Evolutionary conservation across 768 basidiomycete species (phyloP).

Genomic region (Lactarius sp.): DNA sequence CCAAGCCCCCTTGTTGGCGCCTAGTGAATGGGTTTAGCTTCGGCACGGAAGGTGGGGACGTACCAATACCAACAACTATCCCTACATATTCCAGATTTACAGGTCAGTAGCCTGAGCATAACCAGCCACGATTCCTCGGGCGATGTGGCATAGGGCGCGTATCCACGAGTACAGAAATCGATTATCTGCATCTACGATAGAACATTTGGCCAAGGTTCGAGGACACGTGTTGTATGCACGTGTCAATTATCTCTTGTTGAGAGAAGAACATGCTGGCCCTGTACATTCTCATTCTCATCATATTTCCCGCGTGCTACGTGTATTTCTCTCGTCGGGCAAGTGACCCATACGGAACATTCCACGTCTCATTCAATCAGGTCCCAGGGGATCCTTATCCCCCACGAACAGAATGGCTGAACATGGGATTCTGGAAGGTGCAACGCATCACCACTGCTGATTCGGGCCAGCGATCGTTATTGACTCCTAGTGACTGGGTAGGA

Average conservation of each 20-base stretch:
- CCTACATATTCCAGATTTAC: too few species aligned
- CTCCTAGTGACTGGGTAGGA: slow-evolving; percentile 34
- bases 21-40: too few species aligned
- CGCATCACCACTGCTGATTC: neutral
- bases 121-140: too few species aligned
- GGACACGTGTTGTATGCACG: neutral
- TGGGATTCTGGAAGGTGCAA: slow-evolving; percentile 63
- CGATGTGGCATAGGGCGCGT: too few species aligned
- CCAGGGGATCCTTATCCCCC: slow-evolving; percentile 36
- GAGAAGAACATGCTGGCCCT: neutral
- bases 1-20: neutral
- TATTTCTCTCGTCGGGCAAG: slow-evolving; percentile 7
- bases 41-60: too few species aligned
- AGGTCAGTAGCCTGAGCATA: too few species aligned
- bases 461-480: neutral
- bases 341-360: slow-evolving; percentile 59
- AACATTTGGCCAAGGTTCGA: too few species aligned
- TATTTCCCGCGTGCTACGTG: neutral
- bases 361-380: slow-evolving; percentile 46
- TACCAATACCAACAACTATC: too few species aligned
- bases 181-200: too few species aligned
- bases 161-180: too few species aligned
- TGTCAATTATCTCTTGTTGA: neutral
- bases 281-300: slow-evolving; percentile 3
- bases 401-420: slow-evolving; percentile 66